Evolutionary conservation across 2,329 filamentous ascomycete species (phyloP).

Genomic region (Akanthomyces lecanii): DNA sequence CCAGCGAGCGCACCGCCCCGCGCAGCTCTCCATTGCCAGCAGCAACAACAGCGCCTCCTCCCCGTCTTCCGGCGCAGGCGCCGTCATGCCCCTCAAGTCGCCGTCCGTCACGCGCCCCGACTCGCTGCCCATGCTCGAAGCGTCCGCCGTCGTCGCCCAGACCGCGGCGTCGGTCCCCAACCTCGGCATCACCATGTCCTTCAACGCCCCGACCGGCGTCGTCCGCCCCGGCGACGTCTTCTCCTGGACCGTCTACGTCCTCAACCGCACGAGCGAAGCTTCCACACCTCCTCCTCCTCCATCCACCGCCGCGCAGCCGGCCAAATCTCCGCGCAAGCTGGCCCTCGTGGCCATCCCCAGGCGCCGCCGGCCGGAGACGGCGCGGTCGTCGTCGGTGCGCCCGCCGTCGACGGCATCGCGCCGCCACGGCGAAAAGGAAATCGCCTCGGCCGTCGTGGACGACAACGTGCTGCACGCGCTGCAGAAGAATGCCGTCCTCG

Average conservation of each 20-base stretch:
- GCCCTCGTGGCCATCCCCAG: slow-evolving; percentile 65
- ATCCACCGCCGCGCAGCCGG: slow-evolving; percentile 21
- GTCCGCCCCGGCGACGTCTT: slow-evolving; percentile 64
- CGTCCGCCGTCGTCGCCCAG: slow-evolving; percentile 38
- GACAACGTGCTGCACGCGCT: slow-evolving; percentile 68
- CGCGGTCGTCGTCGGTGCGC: slow-evolving; percentile 38
- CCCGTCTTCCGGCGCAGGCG: slow-evolving; percentile 37
- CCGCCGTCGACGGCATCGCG: slow-evolving; percentile 47
- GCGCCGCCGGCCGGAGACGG: slow-evolving; percentile 53
- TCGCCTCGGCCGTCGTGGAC: slow-evolving; percentile 66
- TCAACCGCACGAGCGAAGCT: slow-evolving; percentile 59
- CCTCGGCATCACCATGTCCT: slow-evolving; percentile 71
- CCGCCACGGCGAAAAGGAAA: slow-evolving; percentile 34
- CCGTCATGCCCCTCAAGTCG: slow-evolving; percentile 52
- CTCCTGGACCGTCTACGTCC: slow-evolving; percentile 68
- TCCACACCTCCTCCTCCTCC: neutral
- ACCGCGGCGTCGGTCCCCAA: slow-evolving; percentile 49
- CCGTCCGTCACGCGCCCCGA: slow-evolving; percentile 57
- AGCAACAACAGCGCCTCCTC: neutral
- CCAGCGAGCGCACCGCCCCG: slow-evolving; percentile 57
- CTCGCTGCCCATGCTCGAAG: slow-evolving; percentile 55
- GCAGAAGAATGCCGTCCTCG: slow-evolving; percentile 61
- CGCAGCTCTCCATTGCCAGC: slow-evolving; percentile 58
- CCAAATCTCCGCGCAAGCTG: slow-evolving; percentile 56
- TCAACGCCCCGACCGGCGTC: slow-evolving; percentile 55